Conservation (phyloP, 305 asterid genomes). For the Rubia tinctorum region DNA sequence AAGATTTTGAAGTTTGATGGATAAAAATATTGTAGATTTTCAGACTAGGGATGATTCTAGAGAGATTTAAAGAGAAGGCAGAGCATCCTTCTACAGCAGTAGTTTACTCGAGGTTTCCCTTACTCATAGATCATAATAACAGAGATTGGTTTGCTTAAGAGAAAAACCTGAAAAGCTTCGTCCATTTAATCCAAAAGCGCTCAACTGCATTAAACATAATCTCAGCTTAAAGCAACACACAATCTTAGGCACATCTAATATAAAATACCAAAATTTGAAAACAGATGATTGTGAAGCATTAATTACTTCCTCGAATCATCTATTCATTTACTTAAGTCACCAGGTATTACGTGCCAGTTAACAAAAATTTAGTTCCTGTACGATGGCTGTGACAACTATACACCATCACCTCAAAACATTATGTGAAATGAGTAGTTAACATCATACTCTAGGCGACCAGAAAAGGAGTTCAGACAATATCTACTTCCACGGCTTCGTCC, state of each 20-base stretch:
- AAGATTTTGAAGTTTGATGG: too few relatives aligned
- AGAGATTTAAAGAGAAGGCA: too few relatives aligned
- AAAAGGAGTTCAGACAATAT: conserved; percentile 36
- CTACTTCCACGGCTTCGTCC: conserved; percentile 67
- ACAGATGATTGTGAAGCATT: not conserved
- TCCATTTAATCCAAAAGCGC: not conserved
- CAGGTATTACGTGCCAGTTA: not conserved
- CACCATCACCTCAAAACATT: not conserved
- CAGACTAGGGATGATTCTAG: too few relatives aligned
- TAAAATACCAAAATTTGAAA: not conserved
- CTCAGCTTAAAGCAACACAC: not conserved
- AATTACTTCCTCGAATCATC: not conserved
- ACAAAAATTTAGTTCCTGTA: not conserved
- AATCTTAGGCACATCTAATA: not conserved
- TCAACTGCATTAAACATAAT: too few relatives aligned
- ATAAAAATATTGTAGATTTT: too few relatives aligned
- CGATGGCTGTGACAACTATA: not conserved
- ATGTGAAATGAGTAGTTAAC: not conserved
- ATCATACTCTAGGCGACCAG: not conserved
- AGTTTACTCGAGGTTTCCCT: too few relatives aligned
- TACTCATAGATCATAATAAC: too few relatives aligned
- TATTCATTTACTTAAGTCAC: not conserved
- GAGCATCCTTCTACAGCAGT: too few relatives aligned
- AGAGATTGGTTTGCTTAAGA: not conserved
- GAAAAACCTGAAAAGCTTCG: not conserved